Evolutionary conservation across 768 basidiomycete genomes (phyloP).

Genomic region (Hortiboletus flavorubellus): DNA sequence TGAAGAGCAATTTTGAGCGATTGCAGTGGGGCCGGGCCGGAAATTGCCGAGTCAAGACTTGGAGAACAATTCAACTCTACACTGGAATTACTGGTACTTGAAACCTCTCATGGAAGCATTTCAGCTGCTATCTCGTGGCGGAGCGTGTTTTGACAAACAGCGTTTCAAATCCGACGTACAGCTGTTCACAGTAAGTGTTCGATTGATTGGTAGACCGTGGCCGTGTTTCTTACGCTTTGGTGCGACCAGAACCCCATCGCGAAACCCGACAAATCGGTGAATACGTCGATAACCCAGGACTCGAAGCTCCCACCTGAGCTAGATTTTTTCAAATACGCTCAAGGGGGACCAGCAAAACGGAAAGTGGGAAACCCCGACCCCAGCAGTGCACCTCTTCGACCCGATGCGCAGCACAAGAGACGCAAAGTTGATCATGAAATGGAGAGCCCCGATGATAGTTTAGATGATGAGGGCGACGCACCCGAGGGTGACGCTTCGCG

Average conservation of each 20-base stretch:
- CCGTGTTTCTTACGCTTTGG: slow-evolving; percentile 2
- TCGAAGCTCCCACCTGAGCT: slow-evolving; percentile 69
- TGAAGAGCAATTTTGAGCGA: too few species aligned
- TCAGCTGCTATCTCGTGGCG: slow-evolving; percentile 84
- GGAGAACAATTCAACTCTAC: too few species aligned
- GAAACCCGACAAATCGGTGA: slow-evolving; percentile 22
- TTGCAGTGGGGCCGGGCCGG: slow-evolving; percentile 1
- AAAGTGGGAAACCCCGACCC: slow-evolving; percentile 33
- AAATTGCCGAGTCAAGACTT: slow-evolving; percentile 15
- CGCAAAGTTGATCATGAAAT: slow-evolving; percentile 27
- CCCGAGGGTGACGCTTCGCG: slow-evolving; percentile 22
- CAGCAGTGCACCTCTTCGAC: slow-evolving; percentile 8
- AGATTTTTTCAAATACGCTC: slow-evolving; percentile 90
- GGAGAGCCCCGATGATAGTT: slow-evolving; percentile 19
- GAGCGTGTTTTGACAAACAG: slow-evolving; percentile 75
- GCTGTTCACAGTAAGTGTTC: slow-evolving; percentile 58
- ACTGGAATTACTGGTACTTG: too few species aligned
- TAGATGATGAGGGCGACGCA: slow-evolving; percentile 23
- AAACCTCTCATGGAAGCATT: slow-evolving; percentile 79
- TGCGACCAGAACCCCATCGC: slow-evolving; percentile 23
- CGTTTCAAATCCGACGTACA: slow-evolving; percentile 66
- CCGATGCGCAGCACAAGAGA: slow-evolving; percentile 24
- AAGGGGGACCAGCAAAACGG: slow-evolving; percentile 51
- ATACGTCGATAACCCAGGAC: slow-evolving; percentile 26
- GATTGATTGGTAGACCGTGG: background rate